A percentile compares a stretch with the other conserved stretches of the same genome.
Conservation (phyloP, 306 rosid species). For the Cicer yamashitae region DNA sequence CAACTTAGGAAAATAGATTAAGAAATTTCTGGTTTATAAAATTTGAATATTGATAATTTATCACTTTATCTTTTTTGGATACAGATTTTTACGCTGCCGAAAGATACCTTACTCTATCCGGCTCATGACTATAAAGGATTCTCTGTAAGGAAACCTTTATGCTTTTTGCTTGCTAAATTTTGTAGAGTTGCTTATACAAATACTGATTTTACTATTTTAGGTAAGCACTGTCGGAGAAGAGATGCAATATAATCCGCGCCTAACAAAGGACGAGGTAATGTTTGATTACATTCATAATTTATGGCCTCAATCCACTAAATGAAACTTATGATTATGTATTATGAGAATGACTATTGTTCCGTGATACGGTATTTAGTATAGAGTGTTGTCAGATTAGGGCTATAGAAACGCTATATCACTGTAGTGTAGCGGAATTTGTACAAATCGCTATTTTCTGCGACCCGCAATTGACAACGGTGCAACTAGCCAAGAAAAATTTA, state of each 20-base stretch:
- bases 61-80: conserved; percentile 36
- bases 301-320: conserved; percentile 16
- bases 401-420: background rate
- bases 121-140: conserved; percentile 98
- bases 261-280: conserved; percentile 80
- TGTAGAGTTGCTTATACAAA: conserved; percentile 45
- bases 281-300: conserved; percentile 32
- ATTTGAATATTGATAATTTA: conserved; percentile 18
- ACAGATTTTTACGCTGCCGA: conserved; percentile 84
- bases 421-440: background rate
- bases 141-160: conserved; percentile 56
- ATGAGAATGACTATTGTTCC: background rate
- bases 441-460: background rate
- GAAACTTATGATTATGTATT: background rate
- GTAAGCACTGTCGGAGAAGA: conserved; percentile 90
- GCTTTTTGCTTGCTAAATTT: conserved; percentile 27
- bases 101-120: conserved; percentile 78
- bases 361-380: background rate
- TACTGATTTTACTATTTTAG: conserved; percentile 52
- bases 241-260: conserved; percentile 74
- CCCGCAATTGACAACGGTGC: background rate
- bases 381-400: background rate
- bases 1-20: conserved; percentile 17
- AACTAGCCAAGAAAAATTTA: conserved; percentile 9
- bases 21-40: conserved; percentile 29